Percentiles rank a stretch among this genome's conserved stretches.
Conservation (phyloP, 257 asterid genomes). For the Paulownia fortunei region DNA sequence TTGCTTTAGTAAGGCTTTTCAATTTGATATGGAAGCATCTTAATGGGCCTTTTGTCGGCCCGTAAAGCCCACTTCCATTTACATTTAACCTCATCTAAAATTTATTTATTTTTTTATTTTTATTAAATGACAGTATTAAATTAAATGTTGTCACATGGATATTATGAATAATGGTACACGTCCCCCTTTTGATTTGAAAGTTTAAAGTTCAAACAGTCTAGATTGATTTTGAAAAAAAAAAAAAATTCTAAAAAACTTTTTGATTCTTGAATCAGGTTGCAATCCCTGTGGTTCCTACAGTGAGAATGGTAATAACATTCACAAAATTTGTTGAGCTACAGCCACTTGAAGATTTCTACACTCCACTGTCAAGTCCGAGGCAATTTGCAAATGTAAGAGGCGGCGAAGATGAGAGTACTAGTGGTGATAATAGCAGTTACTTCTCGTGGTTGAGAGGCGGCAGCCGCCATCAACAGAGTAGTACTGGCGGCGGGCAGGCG, state of each 20-base stretch:
- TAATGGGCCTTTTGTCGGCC: conserved; percentile 18
- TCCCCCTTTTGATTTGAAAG: neutral
- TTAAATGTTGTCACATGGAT: conserved; percentile 8
- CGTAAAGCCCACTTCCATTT: neutral
- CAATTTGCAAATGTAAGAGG: conserved; percentile 29
- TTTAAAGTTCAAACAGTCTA: neutral
- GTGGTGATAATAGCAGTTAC: conserved; percentile 13
- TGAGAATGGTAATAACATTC: conserved; percentile 85
- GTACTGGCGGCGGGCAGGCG: conserved; percentile 28
- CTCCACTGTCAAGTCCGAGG: conserved; percentile 82
- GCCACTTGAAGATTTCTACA: conserved; percentile 67
- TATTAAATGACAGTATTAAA: neutral
- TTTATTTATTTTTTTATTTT: no score
- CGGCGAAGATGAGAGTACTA: conserved; percentile 32
- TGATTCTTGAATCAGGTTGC: conserved; percentile 60
- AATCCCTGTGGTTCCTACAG: conserved; percentile 91
- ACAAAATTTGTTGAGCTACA: conserved; percentile 80
- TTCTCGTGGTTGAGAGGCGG: conserved; percentile 39
- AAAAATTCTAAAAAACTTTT: neutral
- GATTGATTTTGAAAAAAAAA: neutral
- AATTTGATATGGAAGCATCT: conserved; percentile 36
- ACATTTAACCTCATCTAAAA: neutral
- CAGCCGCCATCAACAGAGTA: conserved; percentile 34
- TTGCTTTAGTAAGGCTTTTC: conserved; percentile 21
- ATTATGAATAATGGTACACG: neutral